A percentile compares a stretch with the other conserved stretches of the same genome.
Evolutionary conservation across 2,329 filamentous ascomycete genomes (phyloP).

Genomic region (Penicillium concentricum): DNA sequence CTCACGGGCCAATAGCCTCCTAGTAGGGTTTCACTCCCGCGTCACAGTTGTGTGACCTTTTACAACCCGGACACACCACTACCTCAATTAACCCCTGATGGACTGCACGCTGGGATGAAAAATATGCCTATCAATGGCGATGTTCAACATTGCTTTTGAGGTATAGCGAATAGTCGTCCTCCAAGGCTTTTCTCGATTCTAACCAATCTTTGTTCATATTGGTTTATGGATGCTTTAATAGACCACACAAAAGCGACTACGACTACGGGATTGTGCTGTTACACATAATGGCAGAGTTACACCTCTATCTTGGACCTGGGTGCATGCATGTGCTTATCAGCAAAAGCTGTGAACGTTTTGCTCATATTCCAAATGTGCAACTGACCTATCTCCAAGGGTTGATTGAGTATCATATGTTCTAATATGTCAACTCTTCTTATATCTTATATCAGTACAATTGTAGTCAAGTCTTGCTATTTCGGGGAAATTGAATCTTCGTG

Average conservation of each 20-base stretch:
- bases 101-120: neutral
- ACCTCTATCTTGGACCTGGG: neutral
- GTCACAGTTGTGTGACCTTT: neutral
- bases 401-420: neutral
- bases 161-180: neutral
- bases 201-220: neutral
- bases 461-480: neutral
- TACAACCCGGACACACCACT: neutral
- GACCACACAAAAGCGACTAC: neutral
- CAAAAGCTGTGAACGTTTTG: neutral
- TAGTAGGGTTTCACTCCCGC: neutral
- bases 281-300: neutral
- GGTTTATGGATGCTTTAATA: neutral
- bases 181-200: too few relatives aligned
- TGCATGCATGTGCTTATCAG: neutral
- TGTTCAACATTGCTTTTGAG: neutral
- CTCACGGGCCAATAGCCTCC: neutral
- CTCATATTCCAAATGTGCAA: neutral
- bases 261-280: neutral
- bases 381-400: neutral
- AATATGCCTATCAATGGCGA: too few relatives aligned
- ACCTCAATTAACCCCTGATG: neutral
- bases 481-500: neutral
- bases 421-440: neutral
- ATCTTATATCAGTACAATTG: neutral